Evolutionary conservation across 169 alveolate species (phyloP).

Genomic region (Plasmodium yoelii): DNA sequence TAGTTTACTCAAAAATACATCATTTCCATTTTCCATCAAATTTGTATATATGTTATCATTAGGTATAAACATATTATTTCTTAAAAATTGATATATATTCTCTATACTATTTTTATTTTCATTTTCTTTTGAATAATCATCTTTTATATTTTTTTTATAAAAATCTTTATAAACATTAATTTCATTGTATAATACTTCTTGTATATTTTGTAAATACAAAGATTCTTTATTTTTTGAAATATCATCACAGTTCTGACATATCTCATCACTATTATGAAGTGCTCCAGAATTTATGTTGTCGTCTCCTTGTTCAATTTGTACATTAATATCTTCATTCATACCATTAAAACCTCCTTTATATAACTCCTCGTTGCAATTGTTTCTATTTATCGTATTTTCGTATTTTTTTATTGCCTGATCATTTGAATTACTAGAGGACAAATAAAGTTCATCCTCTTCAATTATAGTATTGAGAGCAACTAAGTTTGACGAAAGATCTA

Average conservation of each 20-base stretch:
- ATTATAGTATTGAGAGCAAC: too few species aligned
- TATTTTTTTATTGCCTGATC: not conserved
- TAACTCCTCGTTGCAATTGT: too few species aligned
- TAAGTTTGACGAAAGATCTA: not conserved
- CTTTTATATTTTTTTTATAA: slow-evolving; percentile 13
- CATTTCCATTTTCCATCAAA: slow-evolving; percentile 74
- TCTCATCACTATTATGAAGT: not conserved
- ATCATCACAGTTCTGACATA: not conserved
- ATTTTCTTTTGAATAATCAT: not conserved
- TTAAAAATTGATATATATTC: slow-evolving; percentile 39
- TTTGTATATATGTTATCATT: slow-evolving; percentile 64
- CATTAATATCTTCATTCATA: too few species aligned
- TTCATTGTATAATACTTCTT: slow-evolving; percentile 51
- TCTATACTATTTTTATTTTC: slow-evolving; percentile 32
- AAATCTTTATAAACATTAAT: slow-evolving; percentile 17
- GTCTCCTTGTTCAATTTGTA: too few species aligned
- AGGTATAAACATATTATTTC: slow-evolving; percentile 62
- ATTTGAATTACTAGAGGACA: not conserved
- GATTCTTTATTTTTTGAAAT: not conserved
- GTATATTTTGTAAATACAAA: slow-evolving; percentile 18
- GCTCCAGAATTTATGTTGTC: not conserved
- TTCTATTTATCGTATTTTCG: too few species aligned
- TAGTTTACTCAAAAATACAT: slow-evolving; percentile 55
- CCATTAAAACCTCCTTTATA: too few species aligned
- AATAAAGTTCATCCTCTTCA: too few species aligned